Evolutionary conservation across 2,329 filamentous ascomycete genomes (phyloP), one percentile per base, ranked within the genome.

Genomic region (Gaeumannomyces tritici): DNA sequence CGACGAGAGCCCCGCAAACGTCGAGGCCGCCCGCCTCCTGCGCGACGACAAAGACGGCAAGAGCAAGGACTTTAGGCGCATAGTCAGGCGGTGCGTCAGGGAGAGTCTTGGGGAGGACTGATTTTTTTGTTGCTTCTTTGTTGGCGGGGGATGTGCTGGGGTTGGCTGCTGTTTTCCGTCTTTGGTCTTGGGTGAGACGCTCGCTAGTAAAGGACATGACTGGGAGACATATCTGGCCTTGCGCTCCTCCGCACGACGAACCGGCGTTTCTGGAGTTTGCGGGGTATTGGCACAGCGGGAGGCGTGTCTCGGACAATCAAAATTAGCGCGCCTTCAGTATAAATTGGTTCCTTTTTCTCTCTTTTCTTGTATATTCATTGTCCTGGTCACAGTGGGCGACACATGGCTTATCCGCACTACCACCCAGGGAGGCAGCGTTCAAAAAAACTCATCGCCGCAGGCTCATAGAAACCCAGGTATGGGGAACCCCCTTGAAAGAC

Each of bases 1-100:
- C 73, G 91, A 96, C 71, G 95, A 98, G 80, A 93, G 89, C 69
- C 91, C 95, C 0, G 95, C 95, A 60, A 98, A 99, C 73, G 86
- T 97, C 31, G 93, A 98, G 78, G 95, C 95, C 3, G 95, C 93
- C 13, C 84, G 89, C 64, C 76, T 97, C 78, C 89, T 95, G 83
- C 84, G 95, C 61, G 91, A 95, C 70, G 90, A 96, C 71, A 76
- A 78, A 63, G 81, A 83, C 65, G 82, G 82, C 18, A 76, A 76
- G 59, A 76, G 77, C 64, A 85, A 80, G 71, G 90, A 93, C 60
- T 99, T 96, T 72, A 85, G 91, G 75, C 89, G 83, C 75, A 80
- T 84, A 65, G 93, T 92, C 64, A 80, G 92, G 70, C 86, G 84
- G 72, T 91, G 89, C 70, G 91, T 96, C 1, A 79, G 91, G 68